These are phyloP conservation scores for Didymella segeticola DNA, from an alignment of 2,329 filamentous ascomycete genomes.

Conservation along the genomic window DNA sequence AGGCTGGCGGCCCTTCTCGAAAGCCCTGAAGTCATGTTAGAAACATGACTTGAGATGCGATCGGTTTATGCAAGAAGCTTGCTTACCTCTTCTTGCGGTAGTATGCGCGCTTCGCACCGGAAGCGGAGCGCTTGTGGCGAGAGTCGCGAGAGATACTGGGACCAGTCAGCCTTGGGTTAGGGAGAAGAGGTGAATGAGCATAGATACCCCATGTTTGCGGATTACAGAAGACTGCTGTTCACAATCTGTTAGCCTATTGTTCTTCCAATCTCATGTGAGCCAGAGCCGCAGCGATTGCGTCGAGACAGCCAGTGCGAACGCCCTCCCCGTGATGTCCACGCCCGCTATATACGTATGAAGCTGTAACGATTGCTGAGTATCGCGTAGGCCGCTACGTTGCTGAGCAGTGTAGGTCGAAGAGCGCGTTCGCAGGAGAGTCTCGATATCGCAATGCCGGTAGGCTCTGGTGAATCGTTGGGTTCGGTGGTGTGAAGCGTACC, in stretches of 20 bases:
- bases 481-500: conserved; percentile 35
- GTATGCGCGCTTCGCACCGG: conserved; percentile 84
- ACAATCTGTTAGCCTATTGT: conserved; percentile 39
- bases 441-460: conserved; percentile 27
- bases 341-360: conserved; percentile 24
- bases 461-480: conserved; percentile 12
- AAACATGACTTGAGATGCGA: conserved; percentile 68
- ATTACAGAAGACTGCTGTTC: conserved; percentile 52
- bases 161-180: conserved; percentile 44
- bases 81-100: conserved; percentile 64
- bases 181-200: conserved; percentile 9
- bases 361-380: conserved; percentile 22
- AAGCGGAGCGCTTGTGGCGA: conserved; percentile 99
- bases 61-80: conserved; percentile 59
- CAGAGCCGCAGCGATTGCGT: conserved; percentile 23
- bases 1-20: conserved; percentile 99
- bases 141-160: conserved; percentile 97
- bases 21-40: conserved; percentile 84
- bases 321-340: conserved; percentile 9
- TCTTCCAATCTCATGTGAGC: conserved; percentile 9
- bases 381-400: conserved; percentile 32
- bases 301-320: conserved; percentile 6
- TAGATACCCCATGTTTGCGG: conserved; percentile 61
- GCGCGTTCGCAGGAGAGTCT: conserved; percentile 18
- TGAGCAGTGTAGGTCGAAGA: conserved; percentile 18